Evolutionary conservation across 352 stramenopile genomes (phyloP), one percentile per base, ranked within the genome.

Genomic region (Phytophthora parvispora): DNA sequence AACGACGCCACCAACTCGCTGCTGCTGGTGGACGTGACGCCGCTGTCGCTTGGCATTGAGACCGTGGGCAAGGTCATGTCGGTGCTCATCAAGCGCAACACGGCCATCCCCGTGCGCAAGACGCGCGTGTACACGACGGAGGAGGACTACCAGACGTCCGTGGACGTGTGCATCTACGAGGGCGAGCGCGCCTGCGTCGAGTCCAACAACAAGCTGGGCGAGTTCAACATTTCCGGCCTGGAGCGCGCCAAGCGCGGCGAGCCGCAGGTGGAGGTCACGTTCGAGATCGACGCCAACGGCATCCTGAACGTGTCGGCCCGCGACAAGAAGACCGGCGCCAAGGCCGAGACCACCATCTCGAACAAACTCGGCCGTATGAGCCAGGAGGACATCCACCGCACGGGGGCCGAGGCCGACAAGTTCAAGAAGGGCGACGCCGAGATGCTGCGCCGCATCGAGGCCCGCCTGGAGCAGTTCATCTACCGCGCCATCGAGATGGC

Each of bases 131-230:
- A 90, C 76, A 90, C 82, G 0, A 90, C 82, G 15, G 82, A 89
- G 64, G 82, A 87, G 60, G 82, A 90, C 71, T 90, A 86, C 70
- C 82, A 98, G 80, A 98, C 93, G 52, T 87, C 79, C 10, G 90
- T 93, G 48, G 85, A 94, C 48, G 92, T 97, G 64, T 91, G 90
- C 58, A 91, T 97, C 34, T 97, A 93, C 78, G 90, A 95, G 78
- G 93, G 93, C 45, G 93, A 98, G 67, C 84, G 93, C 38, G 89
- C 89, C 6, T 91, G 83, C 64, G 91, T 97, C 10, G 89, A 96
- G 64, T 90, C 82, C 51, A 98, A 98, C 89, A 97, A 98, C 81
- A 97, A 97, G 78, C 80, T 98, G 38, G 94, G 93, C 58, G 87
- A 95, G 56, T 98, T 98, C 70, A 94, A 91, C 67, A 97, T 98